Base-by-base conservation (phyloP, 495 filamentous ascomycete species). In the Hypoxylon fragiforme region DNA sequence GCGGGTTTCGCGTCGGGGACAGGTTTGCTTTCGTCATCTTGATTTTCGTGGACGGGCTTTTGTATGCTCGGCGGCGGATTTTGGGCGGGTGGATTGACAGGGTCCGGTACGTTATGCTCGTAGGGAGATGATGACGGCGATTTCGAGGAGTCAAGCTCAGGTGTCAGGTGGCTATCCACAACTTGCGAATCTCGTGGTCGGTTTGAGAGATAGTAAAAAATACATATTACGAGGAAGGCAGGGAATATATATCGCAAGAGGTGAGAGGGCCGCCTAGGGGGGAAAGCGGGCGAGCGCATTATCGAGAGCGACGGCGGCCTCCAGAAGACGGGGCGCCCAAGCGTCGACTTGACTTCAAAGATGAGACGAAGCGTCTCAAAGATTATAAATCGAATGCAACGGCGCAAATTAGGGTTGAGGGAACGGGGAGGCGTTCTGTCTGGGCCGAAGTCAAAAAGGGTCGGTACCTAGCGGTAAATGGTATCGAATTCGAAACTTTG, bases 261-360 rank as follows among this genome's bases (percentile, higher is more conserved):
- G 21, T 67, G 57, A 19, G 69, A 74, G 3, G 69, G 66, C 9
- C 73, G 66, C 54, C 70, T 65, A 30, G 66, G 70, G 18, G 70
- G 71, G 46, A 73, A 73, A n/a, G 61, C 64, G 44, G 70, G 71
- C 26, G 64, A 67, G 50, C 66, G 63, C 63, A 67, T 67, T 26
- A n/a, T 61, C 60, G 55, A 47, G 31, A 49, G 41, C 55, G 57
- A 53, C 44, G 46, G 49, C 49, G 50, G 53, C 54, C 59, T 50
- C 59, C 40, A 31, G n/a, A 42, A 43, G 32, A 50, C 44, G 50
- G 49, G 48, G 60, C n/a, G n/a, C 64, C 54, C 54, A 48, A 38
- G 50, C 64, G 55, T 56, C 43, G 40, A 44, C 43, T 38, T 34
- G 43, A 32, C 36, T 52, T 28, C 24, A 8, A 11, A 44, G 18